These are phyloP conservation scores for Nemania sp. DNA, from an alignment of 2,329 filamentous ascomycete genomes.

Conservation along the genomic window DNA sequence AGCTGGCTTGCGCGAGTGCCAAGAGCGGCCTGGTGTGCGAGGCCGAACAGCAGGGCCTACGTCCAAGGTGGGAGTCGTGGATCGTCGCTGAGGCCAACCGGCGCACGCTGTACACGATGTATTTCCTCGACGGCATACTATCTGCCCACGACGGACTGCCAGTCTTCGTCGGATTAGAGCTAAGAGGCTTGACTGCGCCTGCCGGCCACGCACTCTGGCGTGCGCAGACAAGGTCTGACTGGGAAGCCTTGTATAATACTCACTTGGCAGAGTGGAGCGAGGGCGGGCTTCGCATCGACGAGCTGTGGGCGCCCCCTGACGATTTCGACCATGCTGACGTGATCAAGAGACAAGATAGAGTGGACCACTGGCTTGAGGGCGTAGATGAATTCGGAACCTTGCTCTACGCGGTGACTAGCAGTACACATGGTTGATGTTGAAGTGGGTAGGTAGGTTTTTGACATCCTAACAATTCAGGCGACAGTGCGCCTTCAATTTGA, in stretches of 20 bases:
- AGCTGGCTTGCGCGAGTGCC: slow-evolving; percentile 48
- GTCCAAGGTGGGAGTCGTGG: slow-evolving; percentile 58
- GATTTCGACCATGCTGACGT: slow-evolving; percentile 39
- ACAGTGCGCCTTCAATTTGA: neutral
- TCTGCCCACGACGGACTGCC: slow-evolving; percentile 47
- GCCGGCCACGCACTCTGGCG: slow-evolving; percentile 49
- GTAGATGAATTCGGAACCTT: slow-evolving; percentile 59
- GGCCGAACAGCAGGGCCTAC: slow-evolving; percentile 44
- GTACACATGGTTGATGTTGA: slow-evolving; percentile 45
- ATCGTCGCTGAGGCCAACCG: slow-evolving; percentile 56
- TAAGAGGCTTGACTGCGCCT: slow-evolving; percentile 49
- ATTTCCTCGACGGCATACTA: slow-evolving; percentile 56
- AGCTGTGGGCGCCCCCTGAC: slow-evolving; percentile 51
- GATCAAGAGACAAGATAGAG: slow-evolving; percentile 40
- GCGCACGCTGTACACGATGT: slow-evolving; percentile 55
- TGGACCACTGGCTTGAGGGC: slow-evolving; percentile 53
- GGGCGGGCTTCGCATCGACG: slow-evolving; percentile 49
- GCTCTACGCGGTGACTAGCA: slow-evolving; percentile 53
- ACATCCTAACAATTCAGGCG: neutral
- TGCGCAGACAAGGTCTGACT: slow-evolving; percentile 41
- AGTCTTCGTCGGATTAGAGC: slow-evolving; percentile 53
- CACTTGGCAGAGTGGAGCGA: slow-evolving; percentile 48
- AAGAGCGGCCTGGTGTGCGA: slow-evolving; percentile 48
- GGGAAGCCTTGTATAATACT: slow-evolving; percentile 49
- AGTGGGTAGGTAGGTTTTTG: neutral